Conservation (phyloP, 176 grass and related monocot genomes). For the Pharus latifolius region DNA sequence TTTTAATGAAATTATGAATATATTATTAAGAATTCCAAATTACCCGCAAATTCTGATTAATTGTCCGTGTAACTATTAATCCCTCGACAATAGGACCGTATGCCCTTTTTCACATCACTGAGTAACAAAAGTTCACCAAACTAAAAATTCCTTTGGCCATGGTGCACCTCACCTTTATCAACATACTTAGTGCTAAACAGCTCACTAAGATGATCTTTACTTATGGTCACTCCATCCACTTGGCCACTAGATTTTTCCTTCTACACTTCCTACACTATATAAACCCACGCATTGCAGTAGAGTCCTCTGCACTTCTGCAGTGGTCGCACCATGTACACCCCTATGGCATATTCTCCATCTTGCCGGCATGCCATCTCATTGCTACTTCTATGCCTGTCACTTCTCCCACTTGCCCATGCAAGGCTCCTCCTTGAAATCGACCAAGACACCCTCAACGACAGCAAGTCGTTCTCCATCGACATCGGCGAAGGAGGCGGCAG, state of each 20-base stretch:
- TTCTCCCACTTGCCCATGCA: constrained; percentile 10
- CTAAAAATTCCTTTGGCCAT: not conserved
- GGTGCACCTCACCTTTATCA: not conserved
- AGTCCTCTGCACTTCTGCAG: not conserved
- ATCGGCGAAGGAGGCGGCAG: not conserved
- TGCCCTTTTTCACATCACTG: too few species aligned
- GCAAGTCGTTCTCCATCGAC: constrained; percentile 21
- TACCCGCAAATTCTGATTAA: too few species aligned
- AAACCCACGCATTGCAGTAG: not conserved
- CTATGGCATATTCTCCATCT: not conserved
- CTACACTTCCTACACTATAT: not conserved
- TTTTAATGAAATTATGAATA: too few species aligned
- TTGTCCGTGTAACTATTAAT: too few species aligned
- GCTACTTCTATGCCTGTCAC: not conserved
- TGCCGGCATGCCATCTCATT: not conserved
- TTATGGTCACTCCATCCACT: not conserved
- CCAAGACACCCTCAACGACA: not conserved
- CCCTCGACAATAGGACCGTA: too few species aligned
- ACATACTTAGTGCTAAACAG: constrained; percentile 9
- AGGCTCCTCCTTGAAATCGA: constrained; percentile 12
- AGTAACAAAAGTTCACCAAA: not conserved
- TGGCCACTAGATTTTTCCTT: not conserved
- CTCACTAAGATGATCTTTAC: constrained; percentile 16
- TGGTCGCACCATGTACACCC: not conserved
- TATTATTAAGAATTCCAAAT: too few species aligned